Base-by-base conservation (phyloP, 2,329 filamentous ascomycete genomes). In the Herpotrichia juniperi region DNA sequence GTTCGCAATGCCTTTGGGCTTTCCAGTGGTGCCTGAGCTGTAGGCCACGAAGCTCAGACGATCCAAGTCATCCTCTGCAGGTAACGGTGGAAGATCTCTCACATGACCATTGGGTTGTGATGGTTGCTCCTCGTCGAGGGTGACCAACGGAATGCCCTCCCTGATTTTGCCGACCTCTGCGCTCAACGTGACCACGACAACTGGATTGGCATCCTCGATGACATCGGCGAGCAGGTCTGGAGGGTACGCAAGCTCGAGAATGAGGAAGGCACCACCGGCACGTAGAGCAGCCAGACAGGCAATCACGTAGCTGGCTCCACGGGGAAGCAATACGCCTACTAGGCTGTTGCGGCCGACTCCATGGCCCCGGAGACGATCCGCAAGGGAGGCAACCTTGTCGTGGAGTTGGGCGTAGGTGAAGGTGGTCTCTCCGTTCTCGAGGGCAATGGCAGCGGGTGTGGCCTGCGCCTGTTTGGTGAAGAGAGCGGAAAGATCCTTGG, bases 1-100 rank as follows among this genome's bases (percentile, higher is more conserved):
- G 68, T 93, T 93, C 48, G 87, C 88, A 66, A 93, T 93, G 48
- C 89, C 89, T 73, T 92, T 92, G n/a, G 89, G 89, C 57, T 85
- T 86, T 59, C 89, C 89, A 1, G 89, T 92, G 0, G 89, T 91
- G 30, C 89, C 89, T 4, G 87, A 90, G 1, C 88, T 90, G 73
- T 92, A 92, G 1, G 88, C 88, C n/a, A 93, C 88, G 68, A 93
- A 93, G 16, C 87, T 85, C 17, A 93, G 79, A 37, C 87, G 81
- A 57, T 92, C 89, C 48, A 93, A 74, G 64, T 93, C 89, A 63
- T 87, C 80, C 7, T 87, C 83, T 0, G 80, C 77, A 2, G 87
- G 86, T 19, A 86, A 68, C 10, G 81, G 79, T 14, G 79, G 66
- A 9, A 76, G 28, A 46, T 76, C 71, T 42, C 79, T 78, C 4